These are phyloP conservation scores for Articulospora tetracladia DNA, from an alignment of 495 filamentous ascomycete genomes.

Conservation along the genomic window DNA sequence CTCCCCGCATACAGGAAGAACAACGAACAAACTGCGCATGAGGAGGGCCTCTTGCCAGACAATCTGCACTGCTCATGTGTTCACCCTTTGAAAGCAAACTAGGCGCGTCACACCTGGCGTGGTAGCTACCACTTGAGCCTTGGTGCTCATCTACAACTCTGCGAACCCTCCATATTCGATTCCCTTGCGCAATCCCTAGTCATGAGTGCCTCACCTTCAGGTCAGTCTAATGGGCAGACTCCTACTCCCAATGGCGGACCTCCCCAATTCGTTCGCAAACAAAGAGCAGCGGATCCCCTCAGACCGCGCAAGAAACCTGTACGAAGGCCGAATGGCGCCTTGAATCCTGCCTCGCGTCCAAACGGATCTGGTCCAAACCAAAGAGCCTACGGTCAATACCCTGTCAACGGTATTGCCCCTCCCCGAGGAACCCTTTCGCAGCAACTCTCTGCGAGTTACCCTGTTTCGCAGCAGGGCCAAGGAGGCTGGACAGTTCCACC, in stretches of 20 bases:
- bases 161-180: background rate
- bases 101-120: background rate
- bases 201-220: slow-evolving; percentile 59
- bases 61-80: background rate
- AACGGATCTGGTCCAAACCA: slow-evolving; percentile 8
- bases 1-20: too few relatives aligned
- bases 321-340: slow-evolving; percentile 20
- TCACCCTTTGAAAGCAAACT: slow-evolving; percentile 1
- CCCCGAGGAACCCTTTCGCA: background rate
- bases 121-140: slow-evolving; percentile 4
- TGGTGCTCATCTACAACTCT: background rate
- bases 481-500: slow-evolving; percentile 61
- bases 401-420: slow-evolving; percentile 13
- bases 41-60: too few relatives aligned
- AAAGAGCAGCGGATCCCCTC: slow-evolving; percentile 60
- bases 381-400: background rate
- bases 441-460: background rate
- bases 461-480: slow-evolving; percentile 35
- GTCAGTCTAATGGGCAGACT: slow-evolving; percentile 37
- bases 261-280: slow-evolving; percentile 37
- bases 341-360: slow-evolving; percentile 2
- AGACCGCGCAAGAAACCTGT: slow-evolving; percentile 57
- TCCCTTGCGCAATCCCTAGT: slow-evolving; percentile 16
- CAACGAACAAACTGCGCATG: too few relatives aligned
- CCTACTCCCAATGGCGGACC: slow-evolving; percentile 34